These are phyloP conservation scores for Cladophialophora immunda DNA, from an alignment of 2,329 filamentous ascomycete species.

Conservation along the genomic window DNA sequence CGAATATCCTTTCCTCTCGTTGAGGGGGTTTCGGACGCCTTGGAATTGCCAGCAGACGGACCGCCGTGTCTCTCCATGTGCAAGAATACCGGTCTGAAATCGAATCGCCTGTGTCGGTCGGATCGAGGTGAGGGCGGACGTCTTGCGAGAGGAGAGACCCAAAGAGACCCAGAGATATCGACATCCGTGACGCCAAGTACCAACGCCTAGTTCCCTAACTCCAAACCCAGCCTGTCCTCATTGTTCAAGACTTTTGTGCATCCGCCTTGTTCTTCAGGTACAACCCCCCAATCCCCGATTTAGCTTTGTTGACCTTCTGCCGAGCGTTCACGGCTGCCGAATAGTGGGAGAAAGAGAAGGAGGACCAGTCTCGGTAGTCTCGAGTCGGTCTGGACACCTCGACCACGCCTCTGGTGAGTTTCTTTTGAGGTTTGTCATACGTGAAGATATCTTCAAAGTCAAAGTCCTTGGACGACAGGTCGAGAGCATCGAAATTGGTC, in stretches of 20 bases:
- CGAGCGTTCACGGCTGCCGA: slow-evolving; percentile 31
- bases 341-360: slow-evolving; percentile 40
- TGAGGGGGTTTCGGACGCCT: not conserved
- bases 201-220: not conserved
- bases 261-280: slow-evolving; percentile 36
- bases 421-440: slow-evolving; percentile 41
- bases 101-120: not conserved
- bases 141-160: not conserved
- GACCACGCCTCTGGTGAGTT: slow-evolving; percentile 36
- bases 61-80: slow-evolving; percentile 6
- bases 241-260: slow-evolving; percentile 7
- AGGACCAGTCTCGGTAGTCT: slow-evolving; percentile 39
- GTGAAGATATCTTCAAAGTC: slow-evolving; percentile 43
- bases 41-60: not conserved
- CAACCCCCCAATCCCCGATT: slow-evolving; percentile 31
- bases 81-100: not conserved
- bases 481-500: slow-evolving; percentile 38
- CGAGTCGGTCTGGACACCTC: slow-evolving; percentile 39
- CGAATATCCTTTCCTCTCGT: not conserved
- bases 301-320: slow-evolving; percentile 35
- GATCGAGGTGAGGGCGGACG: not conserved
- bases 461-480: slow-evolving; percentile 41
- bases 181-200: not conserved
- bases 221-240: not conserved
- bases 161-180: not conserved